Evolutionary conservation across 495 filamentous ascomycete species (phyloP), one percentile per base, ranked within the genome.

Genomic region (Annulohypoxylon nitens): DNA sequence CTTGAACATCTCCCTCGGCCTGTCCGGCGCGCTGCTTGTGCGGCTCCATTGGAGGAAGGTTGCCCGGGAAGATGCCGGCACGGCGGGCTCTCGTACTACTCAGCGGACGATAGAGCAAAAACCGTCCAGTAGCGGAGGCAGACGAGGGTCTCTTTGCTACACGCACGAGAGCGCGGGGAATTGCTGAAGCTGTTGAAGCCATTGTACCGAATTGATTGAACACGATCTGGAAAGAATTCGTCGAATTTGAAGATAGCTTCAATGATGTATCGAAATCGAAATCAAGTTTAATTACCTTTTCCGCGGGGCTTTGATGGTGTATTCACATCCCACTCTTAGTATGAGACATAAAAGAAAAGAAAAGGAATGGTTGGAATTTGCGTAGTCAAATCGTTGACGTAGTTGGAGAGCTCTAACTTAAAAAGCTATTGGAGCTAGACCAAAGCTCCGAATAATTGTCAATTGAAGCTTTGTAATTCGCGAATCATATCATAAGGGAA

Each of bases 1-100:
- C 94, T n/a, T 43, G 39, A 3, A 83, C 92, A 57, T 20, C 43
- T 20, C 93, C 47, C 5, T 47, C 20, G 34, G 69, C 7, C 9
- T 45, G 41, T 26, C 43, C n/a, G n/a, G 9, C 20, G 3, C 64
- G 65, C 37, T 67, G 62, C 47, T 78, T 75, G 12, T 76, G 76
- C 66, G 76, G 76, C 58, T 78, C 75, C 69, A 77, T 74, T 57
- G 74, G 78, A 39, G 76, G 70, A 6, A 55, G 41, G 50, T 66
- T 63, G 59, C 34, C 41, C 20, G 50, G 34, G 9, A 54, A 39
- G 43, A 68, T 14, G 63, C 63, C 48, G 20, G 61, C 74, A 57
- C 68, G 63, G n/a, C 18, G 65, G 39, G 59, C 74, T 33, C 64
- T 50, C 12, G 78, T 58, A 53, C 57, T 70, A 61, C 69, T 67